Conservation (phyloP, 176 grass and related monocot genomes). For the Avena insularis region DNA sequence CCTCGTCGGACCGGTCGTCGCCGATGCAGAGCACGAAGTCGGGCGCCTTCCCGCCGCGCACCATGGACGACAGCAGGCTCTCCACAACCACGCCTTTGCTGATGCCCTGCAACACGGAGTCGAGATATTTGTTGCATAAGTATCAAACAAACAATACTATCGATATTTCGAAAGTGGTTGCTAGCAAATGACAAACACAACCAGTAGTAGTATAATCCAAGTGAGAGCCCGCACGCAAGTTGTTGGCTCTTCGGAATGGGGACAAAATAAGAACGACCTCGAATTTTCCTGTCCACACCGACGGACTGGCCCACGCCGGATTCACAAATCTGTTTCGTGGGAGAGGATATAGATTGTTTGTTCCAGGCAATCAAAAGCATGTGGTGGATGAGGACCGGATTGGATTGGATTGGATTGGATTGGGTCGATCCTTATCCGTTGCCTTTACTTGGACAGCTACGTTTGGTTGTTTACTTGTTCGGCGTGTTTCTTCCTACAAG, state of each 20-base stretch:
- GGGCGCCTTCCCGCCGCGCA: slow-evolving; percentile 47
- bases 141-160: neutral
- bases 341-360: slow-evolving; percentile 44
- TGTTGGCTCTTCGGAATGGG: neutral
- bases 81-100: slow-evolving; percentile 90
- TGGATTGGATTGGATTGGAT: slow-evolving; percentile 38
- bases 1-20: slow-evolving; percentile 92
- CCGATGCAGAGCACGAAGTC: slow-evolving; percentile 94
- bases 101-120: slow-evolving; percentile 68
- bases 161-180: slow-evolving; percentile 19
- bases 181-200: slow-evolving; percentile 26
- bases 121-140: slow-evolving; percentile 21
- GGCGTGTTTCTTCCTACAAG: slow-evolving; percentile 40
- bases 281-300: slow-evolving; percentile 42
- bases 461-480: slow-evolving; percentile 35
- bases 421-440: slow-evolving; percentile 60
- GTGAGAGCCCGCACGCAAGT: neutral
- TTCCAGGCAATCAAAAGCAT: slow-evolving; percentile 46
- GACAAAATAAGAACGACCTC: slow-evolving; percentile 12
- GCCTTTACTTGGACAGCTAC: slow-evolving; percentile 56
- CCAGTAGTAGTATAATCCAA: neutral
- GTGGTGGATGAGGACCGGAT: slow-evolving; percentile 53
- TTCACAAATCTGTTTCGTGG: slow-evolving; percentile 50
- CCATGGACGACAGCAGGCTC: slow-evolving; percentile 66
- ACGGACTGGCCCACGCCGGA: slow-evolving; percentile 43